Conservation (phyloP, 768 basidiomycete species). For the Amanita phalloides region DNA sequence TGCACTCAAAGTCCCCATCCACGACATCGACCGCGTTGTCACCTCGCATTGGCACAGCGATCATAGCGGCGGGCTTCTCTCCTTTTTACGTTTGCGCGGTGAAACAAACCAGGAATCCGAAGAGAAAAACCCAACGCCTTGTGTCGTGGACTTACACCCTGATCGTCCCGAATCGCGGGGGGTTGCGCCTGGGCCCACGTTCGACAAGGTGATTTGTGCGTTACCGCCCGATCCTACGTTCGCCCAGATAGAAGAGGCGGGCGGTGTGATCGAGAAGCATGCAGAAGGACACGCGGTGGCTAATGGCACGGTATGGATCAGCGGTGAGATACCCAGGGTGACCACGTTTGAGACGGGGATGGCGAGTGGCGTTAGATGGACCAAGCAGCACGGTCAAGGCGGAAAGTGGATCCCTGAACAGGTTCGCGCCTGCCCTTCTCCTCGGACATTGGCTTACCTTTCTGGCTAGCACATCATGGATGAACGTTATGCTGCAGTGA, state of each 20-base stretch:
- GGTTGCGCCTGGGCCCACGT: conserved; percentile 54
- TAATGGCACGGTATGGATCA: conserved; percentile 57
- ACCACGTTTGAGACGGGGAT: conserved; percentile 63
- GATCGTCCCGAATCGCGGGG: conserved; percentile 65
- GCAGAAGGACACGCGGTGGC: conserved; percentile 56
- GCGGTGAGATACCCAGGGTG: conserved; percentile 69
- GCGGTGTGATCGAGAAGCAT: conserved; percentile 47
- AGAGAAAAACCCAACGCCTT: conserved; percentile 12
- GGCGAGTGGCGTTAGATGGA: conserved; percentile 58
- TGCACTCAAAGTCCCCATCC: conserved; percentile 45
- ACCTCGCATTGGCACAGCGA: conserved; percentile 78
- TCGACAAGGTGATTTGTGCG: conserved; percentile 44
- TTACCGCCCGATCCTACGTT: conserved; percentile 67
- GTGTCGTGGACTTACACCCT: conserved; percentile 68
- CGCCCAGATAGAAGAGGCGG: conserved; percentile 42
- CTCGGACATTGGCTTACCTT: background rate
- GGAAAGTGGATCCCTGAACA: conserved; percentile 44
- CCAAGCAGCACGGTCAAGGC: conserved; percentile 20
- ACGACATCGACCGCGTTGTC: conserved; percentile 49
- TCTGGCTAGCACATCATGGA: conserved; percentile 61
- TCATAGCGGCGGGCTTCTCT: conserved; percentile 63
- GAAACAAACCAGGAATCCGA: conserved; percentile 3
- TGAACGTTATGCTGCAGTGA: conserved; percentile 68
- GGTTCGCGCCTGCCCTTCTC: conserved; percentile 20
- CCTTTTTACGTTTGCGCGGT: conserved; percentile 43